Conservation (phyloP, 495 filamentous ascomycete genomes). For the Thermochaetoides thermophila region DNA sequence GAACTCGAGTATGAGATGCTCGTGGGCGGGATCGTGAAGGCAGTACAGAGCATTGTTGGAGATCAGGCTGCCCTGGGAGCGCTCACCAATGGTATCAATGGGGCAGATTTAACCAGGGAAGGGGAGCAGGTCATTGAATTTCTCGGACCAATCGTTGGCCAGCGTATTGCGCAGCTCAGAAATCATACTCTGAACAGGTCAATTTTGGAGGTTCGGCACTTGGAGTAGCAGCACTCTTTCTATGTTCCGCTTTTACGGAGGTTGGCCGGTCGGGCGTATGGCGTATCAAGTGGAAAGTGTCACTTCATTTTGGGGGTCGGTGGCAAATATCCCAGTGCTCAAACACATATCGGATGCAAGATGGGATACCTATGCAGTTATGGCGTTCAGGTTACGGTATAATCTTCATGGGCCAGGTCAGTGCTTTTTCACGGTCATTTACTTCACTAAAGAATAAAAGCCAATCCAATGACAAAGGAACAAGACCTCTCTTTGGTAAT, state of each 20-base stretch:
- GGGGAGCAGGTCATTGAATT: slow-evolving; percentile 38
- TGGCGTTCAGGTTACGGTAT: too few relatives aligned
- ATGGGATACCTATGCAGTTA: too few relatives aligned
- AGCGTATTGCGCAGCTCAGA: slow-evolving; percentile 37
- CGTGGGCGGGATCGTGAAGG: slow-evolving; percentile 43
- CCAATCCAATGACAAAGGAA: slow-evolving; percentile 12
- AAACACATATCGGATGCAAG: too few relatives aligned
- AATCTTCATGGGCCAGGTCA: too few relatives aligned
- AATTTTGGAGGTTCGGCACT: slow-evolving; percentile 32
- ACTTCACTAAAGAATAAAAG: neutral
- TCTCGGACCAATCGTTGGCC: slow-evolving; percentile 45
- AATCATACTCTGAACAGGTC: slow-evolving; percentile 34
- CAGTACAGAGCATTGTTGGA: slow-evolving; percentile 32
- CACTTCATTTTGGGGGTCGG: too few relatives aligned
- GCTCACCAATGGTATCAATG: slow-evolving; percentile 14
- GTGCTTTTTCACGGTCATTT: too few relatives aligned
- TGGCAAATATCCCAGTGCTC: too few relatives aligned
- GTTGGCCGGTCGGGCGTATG: too few relatives aligned
- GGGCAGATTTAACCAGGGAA: slow-evolving; percentile 23
- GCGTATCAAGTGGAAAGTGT: too few relatives aligned
- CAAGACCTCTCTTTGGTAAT: slow-evolving; percentile 6
- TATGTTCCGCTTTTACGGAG: too few relatives aligned
- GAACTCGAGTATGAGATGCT: slow-evolving; percentile 47
- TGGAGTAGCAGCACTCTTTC: too few relatives aligned
- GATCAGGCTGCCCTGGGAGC: neutral